These are phyloP conservation scores for Pichia sp. DNA, from an alignment of 1,139 yeast genomes.

Conservation along the genomic window DNA sequence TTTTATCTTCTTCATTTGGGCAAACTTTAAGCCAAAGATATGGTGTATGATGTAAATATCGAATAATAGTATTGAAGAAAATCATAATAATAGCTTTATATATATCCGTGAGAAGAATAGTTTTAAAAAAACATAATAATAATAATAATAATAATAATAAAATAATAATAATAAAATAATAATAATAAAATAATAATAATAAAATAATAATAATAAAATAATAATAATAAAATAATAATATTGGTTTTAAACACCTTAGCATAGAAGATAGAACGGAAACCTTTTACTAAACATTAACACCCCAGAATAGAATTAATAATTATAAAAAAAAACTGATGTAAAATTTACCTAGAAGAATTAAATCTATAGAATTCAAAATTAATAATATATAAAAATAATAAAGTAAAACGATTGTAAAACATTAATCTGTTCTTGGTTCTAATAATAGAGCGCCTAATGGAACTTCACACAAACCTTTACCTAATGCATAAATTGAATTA, in stretches of 20 bases:
- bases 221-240: no score
- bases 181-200: no score
- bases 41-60: slow-evolving; percentile 24
- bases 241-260: no score
- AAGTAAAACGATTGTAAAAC: neutral
- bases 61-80: no score
- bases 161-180: no score
- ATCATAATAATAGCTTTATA: no score
- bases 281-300: neutral
- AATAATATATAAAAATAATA: neutral
- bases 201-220: no score
- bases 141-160: no score
- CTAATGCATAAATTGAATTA: slow-evolving; percentile 50
- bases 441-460: slow-evolving; percentile 57
- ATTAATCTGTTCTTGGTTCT: slow-evolving; percentile 41
- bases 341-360: no score
- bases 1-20: slow-evolving; percentile 6
- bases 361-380: neutral
- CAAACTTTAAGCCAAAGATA: slow-evolving; percentile 23
- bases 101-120: no score
- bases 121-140: no score
- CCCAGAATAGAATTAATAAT: neutral
- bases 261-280: neutral
- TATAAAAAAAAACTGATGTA: neutral
- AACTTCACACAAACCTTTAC: slow-evolving; percentile 48